Conservation (phyloP, 768 basidiomycete genomes). For the Tephrocybe sp. region DNA sequence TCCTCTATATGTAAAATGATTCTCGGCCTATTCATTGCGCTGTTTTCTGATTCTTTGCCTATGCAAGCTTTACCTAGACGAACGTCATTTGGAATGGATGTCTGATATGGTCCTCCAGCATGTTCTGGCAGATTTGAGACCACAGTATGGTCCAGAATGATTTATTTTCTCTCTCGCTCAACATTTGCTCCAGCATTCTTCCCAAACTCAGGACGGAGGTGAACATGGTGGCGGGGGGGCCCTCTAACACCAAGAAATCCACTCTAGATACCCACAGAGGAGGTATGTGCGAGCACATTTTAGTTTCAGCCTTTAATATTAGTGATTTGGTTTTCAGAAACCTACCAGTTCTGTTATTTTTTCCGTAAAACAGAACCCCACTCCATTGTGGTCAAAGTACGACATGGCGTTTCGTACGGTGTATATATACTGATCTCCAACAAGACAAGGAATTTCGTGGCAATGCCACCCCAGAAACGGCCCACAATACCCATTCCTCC, state of each 20-base stretch:
- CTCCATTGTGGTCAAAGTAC: constrained; percentile 80
- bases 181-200: constrained; percentile 52
- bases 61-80: constrained; percentile 68
- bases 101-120: constrained; percentile 76
- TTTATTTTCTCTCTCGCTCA: not conserved
- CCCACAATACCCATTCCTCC: constrained; percentile 20
- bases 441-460: constrained; percentile 42
- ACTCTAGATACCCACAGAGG: constrained; percentile 85
- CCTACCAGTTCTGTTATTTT: constrained; percentile 92
- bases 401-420: constrained; percentile 4
- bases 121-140: constrained; percentile 77
- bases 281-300: too few species aligned
- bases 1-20: constrained; percentile 62
- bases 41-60: constrained; percentile 1
- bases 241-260: constrained; percentile 51
- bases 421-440: not conserved
- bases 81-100: constrained; percentile 91
- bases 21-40: constrained; percentile 26
- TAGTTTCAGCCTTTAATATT: too few species aligned
- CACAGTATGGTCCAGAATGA: constrained; percentile 43
- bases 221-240: constrained; percentile 41
- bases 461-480: constrained; percentile 26
- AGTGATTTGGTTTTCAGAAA: too few species aligned
- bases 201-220: constrained; percentile 67
- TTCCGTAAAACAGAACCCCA: constrained; percentile 81